Evolutionary conservation across 2,329 filamentous ascomycete species (phyloP), one percentile per base, ranked within the genome.

Genomic region (Seiridium unicorne): DNA sequence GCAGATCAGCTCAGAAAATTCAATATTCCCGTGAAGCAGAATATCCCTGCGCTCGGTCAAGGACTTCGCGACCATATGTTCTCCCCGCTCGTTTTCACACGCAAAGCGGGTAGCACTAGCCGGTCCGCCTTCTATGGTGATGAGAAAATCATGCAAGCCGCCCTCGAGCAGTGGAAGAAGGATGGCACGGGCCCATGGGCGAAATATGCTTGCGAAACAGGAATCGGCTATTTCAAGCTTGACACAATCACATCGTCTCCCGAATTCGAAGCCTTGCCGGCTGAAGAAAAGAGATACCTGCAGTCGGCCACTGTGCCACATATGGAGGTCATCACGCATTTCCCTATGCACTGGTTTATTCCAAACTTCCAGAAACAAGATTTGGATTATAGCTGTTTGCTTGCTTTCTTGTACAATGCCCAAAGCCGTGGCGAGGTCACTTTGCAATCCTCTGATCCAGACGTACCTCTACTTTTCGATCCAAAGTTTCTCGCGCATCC

Each of bases 241-340:
- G 73, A 78, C 5, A 63, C 65, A 1, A 66, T 85, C 2, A 66
- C 72, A 1, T 58, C 69, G 1, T 77, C 74, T 0, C 64, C 74
- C 0, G 82, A 88, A 65, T 87, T 85, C 67, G 69, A 79, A 46
- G 77, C 70, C 1, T 73, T 89, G 0, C 78, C 83, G 0, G 58
- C 63, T 0, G 59, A 73, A 0, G 73, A 78, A 8, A 77, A 82
- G 64, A 68, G 72, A 0, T 81, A 77, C 61, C 68, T 89, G 1
- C 69, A 67, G 47, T 74, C 75, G 31, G 74, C 78, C 11, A 84
- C 81, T 0, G 76, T 88, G 2, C 86, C 87, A 0, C 78, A 83
- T 51, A 87, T 79, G 63, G 86, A 89, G 64, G 68, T 88, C n/a
- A 59, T 80, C 7, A 79, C 75, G 1, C 79, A 82, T 60, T 74